phyloP scores from a whole-genome alignment of 2,329 filamentous ascomycete genomes.

The Neophaeococcomyces aloes region DNA sequence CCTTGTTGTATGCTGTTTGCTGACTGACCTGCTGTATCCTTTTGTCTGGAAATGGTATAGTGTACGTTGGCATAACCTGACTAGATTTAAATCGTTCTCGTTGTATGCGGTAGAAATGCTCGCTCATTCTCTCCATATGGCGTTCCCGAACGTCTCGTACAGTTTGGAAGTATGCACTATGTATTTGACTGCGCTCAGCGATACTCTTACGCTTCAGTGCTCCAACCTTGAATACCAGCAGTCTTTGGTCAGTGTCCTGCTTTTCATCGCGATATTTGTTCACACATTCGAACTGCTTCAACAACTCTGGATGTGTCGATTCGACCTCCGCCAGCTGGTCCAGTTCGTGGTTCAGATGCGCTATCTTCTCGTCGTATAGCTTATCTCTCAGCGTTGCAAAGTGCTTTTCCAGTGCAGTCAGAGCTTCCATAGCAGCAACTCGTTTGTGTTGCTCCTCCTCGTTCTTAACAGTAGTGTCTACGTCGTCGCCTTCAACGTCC shows the following conservation, averaged over 20 bases:
- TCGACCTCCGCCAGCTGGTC: conserved; percentile 48
- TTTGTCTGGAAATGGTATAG: conserved; percentile 67
- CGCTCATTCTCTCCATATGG: conserved; percentile 68
- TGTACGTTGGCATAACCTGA: conserved; percentile 69
- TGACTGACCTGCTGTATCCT: conserved; percentile 69
- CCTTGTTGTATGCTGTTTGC: conserved; percentile 84
- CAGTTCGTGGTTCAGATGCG: conserved; percentile 62
- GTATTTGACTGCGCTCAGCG: conserved; percentile 72
- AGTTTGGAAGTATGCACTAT: conserved; percentile 82
- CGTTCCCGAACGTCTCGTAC: conserved; percentile 73
- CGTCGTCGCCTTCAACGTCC: conserved; percentile 34
- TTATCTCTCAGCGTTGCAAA: conserved; percentile 73
- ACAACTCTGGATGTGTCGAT: conserved; percentile 75
- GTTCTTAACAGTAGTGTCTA: conserved; percentile 35
- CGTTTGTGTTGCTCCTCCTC: conserved; percentile 59
- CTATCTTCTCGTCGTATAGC: conserved; percentile 78
- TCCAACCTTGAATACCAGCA: conserved; percentile 62
- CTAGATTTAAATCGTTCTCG: conserved; percentile 71
- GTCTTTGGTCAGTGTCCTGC: conserved; percentile 61
- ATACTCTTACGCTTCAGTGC: conserved; percentile 65
- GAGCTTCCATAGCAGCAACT: conserved; percentile 65
- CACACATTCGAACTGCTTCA: conserved; percentile 80
- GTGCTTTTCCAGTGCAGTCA: conserved; percentile 73
- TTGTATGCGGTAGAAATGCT: conserved; percentile 88
- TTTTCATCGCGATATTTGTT: conserved; percentile 74